Evolutionary conservation across 169 alveolate species (phyloP).

Genomic region (Plasmodium coatneyi): DNA sequence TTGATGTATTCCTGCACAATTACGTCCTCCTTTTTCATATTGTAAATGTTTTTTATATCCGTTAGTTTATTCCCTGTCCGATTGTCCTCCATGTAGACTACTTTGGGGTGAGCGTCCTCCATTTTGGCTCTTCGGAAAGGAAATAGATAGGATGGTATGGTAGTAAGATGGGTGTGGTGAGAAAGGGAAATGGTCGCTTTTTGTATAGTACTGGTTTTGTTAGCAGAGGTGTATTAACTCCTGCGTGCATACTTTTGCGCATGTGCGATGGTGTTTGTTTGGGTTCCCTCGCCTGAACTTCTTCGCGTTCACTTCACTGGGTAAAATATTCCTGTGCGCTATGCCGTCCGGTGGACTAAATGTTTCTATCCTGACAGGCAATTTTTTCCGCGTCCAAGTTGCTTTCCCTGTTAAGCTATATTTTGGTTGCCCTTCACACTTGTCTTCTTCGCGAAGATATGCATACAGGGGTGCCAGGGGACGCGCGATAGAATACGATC

Average conservation of each 20-base stretch:
- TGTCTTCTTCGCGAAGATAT: not conserved
- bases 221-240: not conserved
- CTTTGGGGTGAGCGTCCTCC: not conserved
- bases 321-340: not conserved
- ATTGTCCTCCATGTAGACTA: not conserved
- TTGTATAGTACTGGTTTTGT: not conserved
- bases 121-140: not conserved
- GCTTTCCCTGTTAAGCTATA: not conserved
- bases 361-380: not conserved
- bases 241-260: not conserved
- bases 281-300: not conserved
- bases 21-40: slow-evolving; percentile 49
- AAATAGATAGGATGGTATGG: not conserved
- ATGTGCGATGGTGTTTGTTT: not conserved
- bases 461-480: not conserved
- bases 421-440: not conserved
- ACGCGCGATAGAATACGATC: not conserved
- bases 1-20: slow-evolving; percentile 45
- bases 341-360: not conserved
- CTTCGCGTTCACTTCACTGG: not conserved
- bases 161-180: not conserved
- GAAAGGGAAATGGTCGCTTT: not conserved
- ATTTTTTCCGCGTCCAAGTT: not conserved
- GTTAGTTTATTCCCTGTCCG: not conserved
- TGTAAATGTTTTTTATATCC: slow-evolving; percentile 39